Percentiles rank a stretch among this genome's conserved stretches.
Evolutionary conservation across 805 yeast species (phyloP).

Genomic region (Yamadazyma phyllophila): DNA sequence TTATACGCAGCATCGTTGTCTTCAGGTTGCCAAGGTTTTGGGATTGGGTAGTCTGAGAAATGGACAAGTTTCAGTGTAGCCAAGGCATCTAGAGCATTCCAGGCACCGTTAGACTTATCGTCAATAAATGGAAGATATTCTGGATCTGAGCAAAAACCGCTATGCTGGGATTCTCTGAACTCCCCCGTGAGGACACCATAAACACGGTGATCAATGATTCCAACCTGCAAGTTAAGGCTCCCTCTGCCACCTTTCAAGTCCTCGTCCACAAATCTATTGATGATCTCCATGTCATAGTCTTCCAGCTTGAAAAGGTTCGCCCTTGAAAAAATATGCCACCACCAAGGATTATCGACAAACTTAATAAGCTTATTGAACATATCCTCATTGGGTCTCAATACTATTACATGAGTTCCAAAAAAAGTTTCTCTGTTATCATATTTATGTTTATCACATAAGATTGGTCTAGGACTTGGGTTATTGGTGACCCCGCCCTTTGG

Average conservation of each 20-base stretch:
- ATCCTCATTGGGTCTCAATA: constrained; percentile 47
- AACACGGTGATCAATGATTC: constrained; percentile 48
- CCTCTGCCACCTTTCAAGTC: constrained; percentile 13
- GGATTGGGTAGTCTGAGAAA: constrained; percentile 64
- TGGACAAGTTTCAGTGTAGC: constrained; percentile 48
- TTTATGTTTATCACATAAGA: constrained; percentile 24
- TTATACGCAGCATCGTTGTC: constrained; percentile 23
- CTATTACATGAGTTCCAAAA: constrained; percentile 55
- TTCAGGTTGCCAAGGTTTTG: constrained; percentile 58
- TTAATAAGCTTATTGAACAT: constrained; percentile 21
- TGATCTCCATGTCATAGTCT: constrained; percentile 58
- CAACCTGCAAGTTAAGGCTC: constrained; percentile 16
- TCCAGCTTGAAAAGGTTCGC: constrained; percentile 19
- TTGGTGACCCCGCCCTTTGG: not conserved
- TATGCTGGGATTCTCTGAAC: constrained; percentile 36
- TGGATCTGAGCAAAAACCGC: constrained; percentile 42
- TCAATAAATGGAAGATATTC: constrained; percentile 34
- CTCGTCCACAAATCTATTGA: constrained; percentile 37
- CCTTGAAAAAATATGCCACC: constrained; percentile 24
- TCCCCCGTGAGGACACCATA: constrained; percentile 56
- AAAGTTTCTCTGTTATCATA: constrained; percentile 27
- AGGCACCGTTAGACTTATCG: constrained; percentile 19
- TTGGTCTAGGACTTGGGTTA: constrained; percentile 7
- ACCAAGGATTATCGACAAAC: constrained; percentile 27
- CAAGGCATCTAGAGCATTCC: constrained; percentile 31